These are phyloP conservation scores for Selaginella tamariscina DNA, from an alignment of 75 land plant genomes.

Conservation along the genomic window DNA sequence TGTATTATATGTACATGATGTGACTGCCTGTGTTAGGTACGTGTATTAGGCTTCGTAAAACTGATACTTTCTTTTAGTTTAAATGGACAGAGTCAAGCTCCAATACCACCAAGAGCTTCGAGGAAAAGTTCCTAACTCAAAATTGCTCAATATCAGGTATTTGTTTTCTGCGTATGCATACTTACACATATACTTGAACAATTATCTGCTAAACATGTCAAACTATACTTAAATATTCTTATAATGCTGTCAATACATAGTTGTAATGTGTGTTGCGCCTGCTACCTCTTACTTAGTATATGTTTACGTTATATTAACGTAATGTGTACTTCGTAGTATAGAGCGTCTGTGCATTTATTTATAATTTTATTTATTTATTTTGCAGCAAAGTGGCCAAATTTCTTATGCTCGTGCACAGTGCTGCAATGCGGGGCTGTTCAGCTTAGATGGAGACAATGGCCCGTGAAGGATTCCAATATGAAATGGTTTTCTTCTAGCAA, in stretches of 20 bases:
- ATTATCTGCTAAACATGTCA: not conserved
- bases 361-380: not conserved
- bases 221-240: not conserved
- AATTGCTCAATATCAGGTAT: too few species aligned
- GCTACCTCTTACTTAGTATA: not conserved
- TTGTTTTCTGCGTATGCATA: too few species aligned
- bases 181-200: not conserved
- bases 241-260: not conserved
- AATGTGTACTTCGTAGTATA: not conserved
- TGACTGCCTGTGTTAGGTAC: not conserved
- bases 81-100: not conserved
- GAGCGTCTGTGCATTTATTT: not conserved
- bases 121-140: not conserved
- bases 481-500: constrained; percentile 86
- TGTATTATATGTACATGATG: not conserved
- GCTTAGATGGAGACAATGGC: constrained; percentile 96
- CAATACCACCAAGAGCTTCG: not conserved
- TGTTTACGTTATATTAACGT: not conserved
- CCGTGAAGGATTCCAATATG: constrained; percentile 31
- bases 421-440: constrained; percentile 86
- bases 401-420: constrained; percentile 90
- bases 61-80: not conserved
- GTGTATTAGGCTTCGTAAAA: not conserved
- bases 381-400: constrained; percentile 94
- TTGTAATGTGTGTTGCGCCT: not conserved